Percentiles rank a stretch among this genome's conserved stretches.
These are phyloP conservation scores for Medicago lupulina DNA, from an alignment of 306 rosid species.

Conservation along the genomic window DNA sequence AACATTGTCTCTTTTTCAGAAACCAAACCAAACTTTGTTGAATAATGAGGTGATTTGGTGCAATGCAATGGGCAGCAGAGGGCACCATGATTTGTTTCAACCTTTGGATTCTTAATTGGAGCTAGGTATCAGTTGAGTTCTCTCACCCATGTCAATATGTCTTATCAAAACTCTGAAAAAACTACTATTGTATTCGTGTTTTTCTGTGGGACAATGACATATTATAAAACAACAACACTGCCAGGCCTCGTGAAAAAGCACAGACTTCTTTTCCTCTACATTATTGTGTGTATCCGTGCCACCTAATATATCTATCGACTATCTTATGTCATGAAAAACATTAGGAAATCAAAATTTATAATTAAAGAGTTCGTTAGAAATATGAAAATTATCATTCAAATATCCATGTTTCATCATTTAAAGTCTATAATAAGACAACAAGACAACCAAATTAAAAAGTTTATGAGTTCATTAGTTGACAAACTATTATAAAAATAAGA, in stretches of 20 bases:
- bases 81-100: too few relatives aligned
- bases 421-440: too few relatives aligned
- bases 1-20: conserved; percentile 38
- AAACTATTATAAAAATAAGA: too few relatives aligned
- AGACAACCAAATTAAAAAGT: too few relatives aligned
- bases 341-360: too few relatives aligned
- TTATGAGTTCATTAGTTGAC: too few relatives aligned
- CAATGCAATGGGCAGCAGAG: conserved; percentile 41
- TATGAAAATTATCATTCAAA: too few relatives aligned
- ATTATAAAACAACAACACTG: conserved; percentile 42
- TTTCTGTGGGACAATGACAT: conserved; percentile 45
- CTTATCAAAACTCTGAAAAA: conserved; percentile 49
- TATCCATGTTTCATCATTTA: too few relatives aligned
- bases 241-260: conserved; percentile 51
- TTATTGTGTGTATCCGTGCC: conserved; percentile 7
- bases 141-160: conserved; percentile 52
- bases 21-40: conserved; percentile 41
- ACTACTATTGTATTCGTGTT: conserved; percentile 28
- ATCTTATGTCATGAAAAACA: too few relatives aligned
- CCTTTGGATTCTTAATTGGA: conserved; percentile 30
- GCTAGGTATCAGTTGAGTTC: not conserved
- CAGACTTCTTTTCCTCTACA: conserved; percentile 6
- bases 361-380: too few relatives aligned
- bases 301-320: not conserved
- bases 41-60: conserved; percentile 34